Percentiles rank a stretch among this genome's conserved stretches.
Conservation (phyloP, 169 alveolate species). For the Babesia caballi region DNA sequence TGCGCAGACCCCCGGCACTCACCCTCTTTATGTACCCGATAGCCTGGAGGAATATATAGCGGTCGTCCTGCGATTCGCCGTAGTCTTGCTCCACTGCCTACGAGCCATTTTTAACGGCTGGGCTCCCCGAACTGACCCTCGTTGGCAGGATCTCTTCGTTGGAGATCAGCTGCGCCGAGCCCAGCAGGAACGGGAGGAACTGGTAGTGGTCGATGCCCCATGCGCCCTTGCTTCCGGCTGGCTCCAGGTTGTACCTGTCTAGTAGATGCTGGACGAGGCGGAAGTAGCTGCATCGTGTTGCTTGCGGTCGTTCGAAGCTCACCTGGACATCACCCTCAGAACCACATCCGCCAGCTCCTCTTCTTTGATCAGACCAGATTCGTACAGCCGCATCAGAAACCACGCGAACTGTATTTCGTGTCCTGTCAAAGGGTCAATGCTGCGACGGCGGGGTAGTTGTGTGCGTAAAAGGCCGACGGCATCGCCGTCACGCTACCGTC, state of each 20-base stretch:
- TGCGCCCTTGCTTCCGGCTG: conserved; percentile 99
- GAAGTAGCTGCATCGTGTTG: conserved; percentile 81
- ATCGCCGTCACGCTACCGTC: too few species aligned
- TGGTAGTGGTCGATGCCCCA: conserved; percentile 99
- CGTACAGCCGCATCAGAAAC: conserved; percentile 27
- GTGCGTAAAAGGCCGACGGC: too few species aligned
- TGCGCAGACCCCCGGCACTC: conserved; percentile 54
- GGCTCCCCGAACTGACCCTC: conserved; percentile 17
- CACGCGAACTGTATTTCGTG: conserved; percentile 52
- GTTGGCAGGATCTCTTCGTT: conserved; percentile 64
- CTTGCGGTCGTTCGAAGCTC: neutral
- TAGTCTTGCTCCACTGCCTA: conserved; percentile 23
- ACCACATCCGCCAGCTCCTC: conserved; percentile 19
- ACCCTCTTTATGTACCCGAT: conserved; percentile 82
- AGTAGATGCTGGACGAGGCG: conserved; percentile 90
- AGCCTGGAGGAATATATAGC: conserved; percentile 86
- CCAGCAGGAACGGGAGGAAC: conserved; percentile 92
- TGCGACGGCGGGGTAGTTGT: too few species aligned
- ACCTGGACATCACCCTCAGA: conserved; percentile 43
- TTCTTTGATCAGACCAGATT: neutral
- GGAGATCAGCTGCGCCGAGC: conserved; percentile 91
- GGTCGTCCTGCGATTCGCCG: conserved; percentile 56
- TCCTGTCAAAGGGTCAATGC: conserved; percentile 8
- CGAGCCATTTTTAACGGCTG: neutral
- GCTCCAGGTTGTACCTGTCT: conserved; percentile 93